Conservation (phyloP, 129 eudicot genomes). For the Scalesia atractyloides region DNA sequence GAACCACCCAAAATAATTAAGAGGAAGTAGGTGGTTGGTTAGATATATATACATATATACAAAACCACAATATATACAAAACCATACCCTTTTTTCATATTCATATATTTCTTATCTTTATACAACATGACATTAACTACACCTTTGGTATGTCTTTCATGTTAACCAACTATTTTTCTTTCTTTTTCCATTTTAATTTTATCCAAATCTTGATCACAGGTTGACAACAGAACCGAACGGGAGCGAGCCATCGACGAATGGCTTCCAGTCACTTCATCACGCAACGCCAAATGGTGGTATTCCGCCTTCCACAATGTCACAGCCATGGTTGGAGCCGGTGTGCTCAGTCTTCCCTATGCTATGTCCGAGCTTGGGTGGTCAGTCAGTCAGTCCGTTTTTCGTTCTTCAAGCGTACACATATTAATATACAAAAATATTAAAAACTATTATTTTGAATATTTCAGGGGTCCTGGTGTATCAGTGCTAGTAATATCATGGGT, state of each 20-base stretch:
- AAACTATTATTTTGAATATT: constrained; percentile 3
- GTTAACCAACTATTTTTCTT: neutral
- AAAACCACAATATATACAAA: too few relatives aligned
- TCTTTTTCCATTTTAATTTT: neutral
- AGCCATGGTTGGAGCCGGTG: constrained; percentile 14
- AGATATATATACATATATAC: neutral
- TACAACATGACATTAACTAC: constrained; percentile 28
- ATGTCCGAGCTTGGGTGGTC: constrained; percentile 63
- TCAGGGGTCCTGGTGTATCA: constrained; percentile 38
- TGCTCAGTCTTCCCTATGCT: constrained; percentile 33
- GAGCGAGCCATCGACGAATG: constrained; percentile 46
- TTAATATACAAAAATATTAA: neutral
- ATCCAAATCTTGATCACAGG: constrained; percentile 19
- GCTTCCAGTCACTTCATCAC: constrained; percentile 49
- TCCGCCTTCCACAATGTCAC: constrained; percentile 50
- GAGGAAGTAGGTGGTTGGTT: neutral
- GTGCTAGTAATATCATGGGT: constrained; percentile 33
- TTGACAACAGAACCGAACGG: constrained; percentile 30
- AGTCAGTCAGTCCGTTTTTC: constrained; percentile 25
- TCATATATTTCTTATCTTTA: constrained; percentile 27
- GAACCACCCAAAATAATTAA: constrained; percentile 18
- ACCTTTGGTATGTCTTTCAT: constrained; percentile 19
- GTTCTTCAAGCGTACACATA: neutral
- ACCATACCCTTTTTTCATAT: neutral
- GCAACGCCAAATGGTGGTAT: constrained; percentile 60